These are phyloP conservation scores for Capsella rubella DNA, from an alignment of 441 rosid species.

Conservation along the genomic window DNA sequence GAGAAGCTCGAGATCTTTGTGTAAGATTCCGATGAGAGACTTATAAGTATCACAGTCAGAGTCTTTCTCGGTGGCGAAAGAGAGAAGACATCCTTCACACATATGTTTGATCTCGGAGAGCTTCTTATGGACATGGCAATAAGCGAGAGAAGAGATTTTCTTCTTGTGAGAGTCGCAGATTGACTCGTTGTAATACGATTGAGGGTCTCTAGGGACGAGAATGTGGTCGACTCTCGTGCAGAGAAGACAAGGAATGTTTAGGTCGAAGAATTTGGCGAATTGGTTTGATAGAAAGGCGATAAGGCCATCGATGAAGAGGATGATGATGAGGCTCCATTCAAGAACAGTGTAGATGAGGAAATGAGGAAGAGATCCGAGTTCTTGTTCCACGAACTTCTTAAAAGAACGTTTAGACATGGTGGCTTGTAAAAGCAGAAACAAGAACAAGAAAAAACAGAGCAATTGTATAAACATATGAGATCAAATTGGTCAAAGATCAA, in stretches of 20 bases:
- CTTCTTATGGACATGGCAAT: conserved; percentile 85
- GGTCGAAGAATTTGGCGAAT: conserved; percentile 76
- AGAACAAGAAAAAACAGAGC: conserved; percentile 23
- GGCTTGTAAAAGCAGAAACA: conserved; percentile 30
- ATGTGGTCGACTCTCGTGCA: conserved; percentile 90
- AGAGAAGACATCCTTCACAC: conserved; percentile 95
- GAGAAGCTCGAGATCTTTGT: conserved; percentile 75
- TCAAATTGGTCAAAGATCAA: conserved; percentile 49
- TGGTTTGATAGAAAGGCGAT: conserved; percentile 71
- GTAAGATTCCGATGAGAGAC: conserved; percentile 78
- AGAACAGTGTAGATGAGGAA: conserved; percentile 77
- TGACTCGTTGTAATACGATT: conserved; percentile 83
- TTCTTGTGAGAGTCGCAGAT: conserved; percentile 84
- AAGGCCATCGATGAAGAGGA: conserved; percentile 80
- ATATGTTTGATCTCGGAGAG: conserved; percentile 79
- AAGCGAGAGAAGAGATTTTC: conserved; percentile 78
- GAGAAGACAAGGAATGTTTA: conserved; percentile 82
- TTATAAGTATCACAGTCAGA: conserved; percentile 78
- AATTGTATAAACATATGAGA: conserved; percentile 24
- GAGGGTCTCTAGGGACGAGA: conserved; percentile 57
- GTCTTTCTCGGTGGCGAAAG: conserved; percentile 82
- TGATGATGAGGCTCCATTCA: conserved; percentile 77
- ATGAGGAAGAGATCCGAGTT: conserved; percentile 67
- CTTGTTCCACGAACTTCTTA: conserved; percentile 69
- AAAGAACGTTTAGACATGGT: conserved; percentile 68